A percentile compares a stretch with the other conserved stretches of the same genome.
Evolutionary conservation across 1,139 yeast genomes (phyloP).

Genomic region (Pichia sp.): DNA sequence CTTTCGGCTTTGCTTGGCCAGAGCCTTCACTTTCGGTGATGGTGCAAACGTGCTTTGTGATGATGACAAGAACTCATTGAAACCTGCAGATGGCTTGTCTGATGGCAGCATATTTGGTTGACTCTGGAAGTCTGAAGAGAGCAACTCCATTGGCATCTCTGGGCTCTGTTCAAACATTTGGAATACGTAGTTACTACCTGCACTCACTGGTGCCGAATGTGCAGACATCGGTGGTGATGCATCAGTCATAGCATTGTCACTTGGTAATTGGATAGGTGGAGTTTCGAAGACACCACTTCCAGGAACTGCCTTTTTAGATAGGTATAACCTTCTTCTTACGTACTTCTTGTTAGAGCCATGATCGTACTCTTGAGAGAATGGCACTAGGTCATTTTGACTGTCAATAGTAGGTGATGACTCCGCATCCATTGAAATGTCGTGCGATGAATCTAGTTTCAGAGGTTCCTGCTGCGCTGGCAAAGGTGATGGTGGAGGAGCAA

Average conservation of each 20-base stretch:
- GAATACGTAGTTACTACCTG: constrained; percentile 9
- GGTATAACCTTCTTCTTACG: constrained; percentile 9
- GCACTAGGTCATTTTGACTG: constrained; percentile 3
- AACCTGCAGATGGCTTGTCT: background rate
- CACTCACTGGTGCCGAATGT: no score
- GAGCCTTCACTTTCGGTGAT: background rate
- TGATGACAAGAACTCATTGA: background rate
- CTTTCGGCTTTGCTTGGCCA: no score
- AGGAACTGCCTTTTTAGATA: constrained; percentile 12
- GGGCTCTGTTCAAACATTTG: constrained; percentile 7
- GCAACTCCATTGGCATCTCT: no score
- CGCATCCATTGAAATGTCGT: no score
- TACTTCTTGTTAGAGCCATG: constrained; percentile 3
- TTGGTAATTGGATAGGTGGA: constrained; percentile 10
- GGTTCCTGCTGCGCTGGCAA: background rate
- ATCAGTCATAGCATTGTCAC: background rate
- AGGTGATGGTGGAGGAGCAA: background rate
- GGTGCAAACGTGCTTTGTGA: background rate
- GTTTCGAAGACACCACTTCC: constrained; percentile 14
- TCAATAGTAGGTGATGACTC: constrained; percentile 3
- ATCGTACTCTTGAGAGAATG: constrained; percentile 4
- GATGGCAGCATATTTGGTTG: constrained; percentile 9
- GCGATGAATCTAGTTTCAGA: no score
- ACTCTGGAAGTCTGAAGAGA: constrained; percentile 10
- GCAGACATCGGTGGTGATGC: no score